Evolutionary conservation across 169 alveolate species (phyloP).

Genomic region (Plasmodium relictum): DNA sequence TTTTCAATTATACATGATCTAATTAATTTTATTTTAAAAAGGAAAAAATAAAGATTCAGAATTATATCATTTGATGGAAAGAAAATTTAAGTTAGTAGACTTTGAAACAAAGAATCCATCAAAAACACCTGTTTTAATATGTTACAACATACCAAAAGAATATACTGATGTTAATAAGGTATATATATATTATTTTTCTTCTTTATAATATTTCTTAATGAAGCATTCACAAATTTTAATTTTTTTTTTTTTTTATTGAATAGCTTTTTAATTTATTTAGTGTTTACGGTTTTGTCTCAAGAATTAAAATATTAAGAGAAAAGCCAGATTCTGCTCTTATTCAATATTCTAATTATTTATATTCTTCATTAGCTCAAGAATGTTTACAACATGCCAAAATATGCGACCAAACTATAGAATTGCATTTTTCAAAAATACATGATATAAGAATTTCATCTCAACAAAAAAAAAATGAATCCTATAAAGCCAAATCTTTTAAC

Average conservation of each 20-base stretch:
- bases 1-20: too few species aligned
- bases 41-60: constrained; percentile 55
- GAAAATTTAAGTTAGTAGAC: constrained; percentile 75
- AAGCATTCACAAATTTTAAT: background rate
- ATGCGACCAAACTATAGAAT: constrained; percentile 72
- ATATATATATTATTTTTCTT: background rate
- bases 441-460: constrained; percentile 78
- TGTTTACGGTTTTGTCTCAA: constrained; percentile 80
- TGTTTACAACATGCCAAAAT: constrained; percentile 75
- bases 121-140: constrained; percentile 84
- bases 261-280: constrained; percentile 84
- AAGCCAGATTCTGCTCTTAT: constrained; percentile 85
- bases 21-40: background rate
- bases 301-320: constrained; percentile 83
- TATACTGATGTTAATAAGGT: constrained; percentile 81
- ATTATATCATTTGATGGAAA: constrained; percentile 68
- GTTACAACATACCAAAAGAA: constrained; percentile 81
- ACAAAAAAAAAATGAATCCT: constrained; percentile 38
- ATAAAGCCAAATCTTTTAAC: constrained; percentile 52
- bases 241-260: constrained; percentile 2
- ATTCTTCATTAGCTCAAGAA: constrained; percentile 82
- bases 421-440: constrained; percentile 78
- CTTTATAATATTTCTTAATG: too few species aligned
- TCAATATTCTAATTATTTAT: constrained; percentile 80
- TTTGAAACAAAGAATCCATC: constrained; percentile 79